phyloP scores from a whole-genome alignment of 108 stramenopile genomes.

The Cyclostephanos tholiformis region DNA sequence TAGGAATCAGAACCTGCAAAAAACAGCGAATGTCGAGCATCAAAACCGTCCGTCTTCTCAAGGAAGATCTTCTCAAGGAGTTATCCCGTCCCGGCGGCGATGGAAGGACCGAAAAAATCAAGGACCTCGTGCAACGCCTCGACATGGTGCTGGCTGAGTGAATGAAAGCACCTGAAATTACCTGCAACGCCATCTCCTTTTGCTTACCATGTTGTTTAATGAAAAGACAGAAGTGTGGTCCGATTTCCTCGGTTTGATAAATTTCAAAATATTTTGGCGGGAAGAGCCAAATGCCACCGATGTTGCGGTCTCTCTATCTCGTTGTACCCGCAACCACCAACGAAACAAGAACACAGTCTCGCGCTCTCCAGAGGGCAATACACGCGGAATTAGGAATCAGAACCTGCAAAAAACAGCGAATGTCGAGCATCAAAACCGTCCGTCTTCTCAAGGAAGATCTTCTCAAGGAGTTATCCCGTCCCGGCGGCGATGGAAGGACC shows the following conservation, averaged over 20 bases:
- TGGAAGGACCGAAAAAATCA: slow-evolving; percentile 61
- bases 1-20: too few relatives aligned
- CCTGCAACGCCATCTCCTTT: not conserved
- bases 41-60: slow-evolving; percentile 65
- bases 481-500: slow-evolving; percentile 48
- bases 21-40: slow-evolving; percentile 21
- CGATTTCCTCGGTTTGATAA: too few relatives aligned
- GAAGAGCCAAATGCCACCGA: too few relatives aligned
- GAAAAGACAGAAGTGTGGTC: too few relatives aligned
- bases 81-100: slow-evolving; percentile 45
- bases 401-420: not conserved
- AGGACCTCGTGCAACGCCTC: slow-evolving; percentile 77
- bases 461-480: slow-evolving; percentile 59
- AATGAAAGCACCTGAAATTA: not conserved
- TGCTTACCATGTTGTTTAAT: not conserved
- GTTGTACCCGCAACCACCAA: too few relatives aligned
- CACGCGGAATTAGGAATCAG: too few relatives aligned
- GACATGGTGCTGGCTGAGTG: slow-evolving; percentile 37
- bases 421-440: slow-evolving; percentile 51
- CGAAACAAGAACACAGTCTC: too few relatives aligned
- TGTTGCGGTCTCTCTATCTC: too few relatives aligned
- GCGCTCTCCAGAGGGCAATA: too few relatives aligned
- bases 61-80: slow-evolving; percentile 73
- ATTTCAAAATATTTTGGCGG: too few relatives aligned
- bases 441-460: slow-evolving; percentile 73